Evolutionary conservation across 2,329 filamentous ascomycete genomes (phyloP), one percentile per base, ranked within the genome.

Genomic region (Dendrostoma leiphaemia): DNA sequence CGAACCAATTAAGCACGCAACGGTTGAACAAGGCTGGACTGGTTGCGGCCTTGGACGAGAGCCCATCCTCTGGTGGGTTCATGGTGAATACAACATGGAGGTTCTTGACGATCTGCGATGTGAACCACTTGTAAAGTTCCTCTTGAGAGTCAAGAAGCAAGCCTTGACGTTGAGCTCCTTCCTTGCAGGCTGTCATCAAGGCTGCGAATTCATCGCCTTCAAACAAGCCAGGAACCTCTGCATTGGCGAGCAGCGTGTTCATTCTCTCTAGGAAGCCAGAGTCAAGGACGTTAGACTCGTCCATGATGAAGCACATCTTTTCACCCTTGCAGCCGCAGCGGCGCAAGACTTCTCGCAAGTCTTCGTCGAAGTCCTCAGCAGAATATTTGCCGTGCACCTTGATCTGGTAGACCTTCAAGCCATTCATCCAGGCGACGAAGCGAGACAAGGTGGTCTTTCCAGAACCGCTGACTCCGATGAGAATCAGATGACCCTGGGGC

Each of bases 101-200:
- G 67, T 99, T 99, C 78, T 96, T 96, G 69, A 99, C 90, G 65
- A 99, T 97, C 71, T 99, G 94, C 65, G 96, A 90, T 0, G 95
- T 99, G 75, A 99, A 99, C 94, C 94, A 99, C 75, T 97, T 97
- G 81, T 99, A 99, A n/a, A 99, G 79, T 71, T 99, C 94, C 74
- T 99, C 95, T 63, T 96, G 92, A 1, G 94, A 97, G 73, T 99
- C 94, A 1, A 99, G 83, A 56, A 97, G 85, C 55, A 97, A 80
- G 45, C 94, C 94, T 75, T 99, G 94, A 59, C 92, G 88, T 70
- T 99, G 94, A 19, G 94, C 93, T 56, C 94, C 95, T 75, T 99
- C 94, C 71, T 97, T 97, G 78, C 95, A 99, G 52, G 92, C 91
- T 24, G 95, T 99, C 94, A 99, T 97, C 60, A 99, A 78, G n/a